Percentiles rank a stretch among this genome's conserved stretches.
phyloP scores from a whole-genome alignment of 257 asterid species.

The Nyctanthes arbortristis region DNA sequence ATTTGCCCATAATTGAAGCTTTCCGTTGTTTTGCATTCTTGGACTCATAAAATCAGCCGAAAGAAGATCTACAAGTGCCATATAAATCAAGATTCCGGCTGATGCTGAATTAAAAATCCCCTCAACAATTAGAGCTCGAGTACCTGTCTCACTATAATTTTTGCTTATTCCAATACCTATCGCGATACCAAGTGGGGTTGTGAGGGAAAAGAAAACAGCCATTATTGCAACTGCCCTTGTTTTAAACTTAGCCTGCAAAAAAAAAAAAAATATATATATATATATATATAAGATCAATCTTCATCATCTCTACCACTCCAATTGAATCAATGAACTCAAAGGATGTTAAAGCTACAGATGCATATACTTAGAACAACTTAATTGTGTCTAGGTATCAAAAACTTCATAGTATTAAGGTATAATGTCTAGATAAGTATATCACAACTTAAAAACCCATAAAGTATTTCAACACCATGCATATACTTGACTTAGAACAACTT shows the following conservation, averaged over 20 bases:
- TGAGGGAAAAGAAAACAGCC: slow-evolving; percentile 11
- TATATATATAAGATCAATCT: not conserved
- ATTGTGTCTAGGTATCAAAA: too few relatives aligned
- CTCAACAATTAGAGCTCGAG: not conserved
- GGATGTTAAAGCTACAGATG: too few relatives aligned
- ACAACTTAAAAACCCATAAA: too few relatives aligned
- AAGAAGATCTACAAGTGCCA: not conserved
- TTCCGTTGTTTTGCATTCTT: slow-evolving; percentile 1
- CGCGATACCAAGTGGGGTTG: slow-evolving; percentile 5
- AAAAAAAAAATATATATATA: too few relatives aligned
- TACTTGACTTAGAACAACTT: too few relatives aligned
- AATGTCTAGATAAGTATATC: too few relatives aligned
- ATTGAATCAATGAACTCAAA: too few relatives aligned
- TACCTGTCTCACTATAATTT: not conserved
- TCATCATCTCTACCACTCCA: not conserved
- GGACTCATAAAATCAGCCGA: not conserved
- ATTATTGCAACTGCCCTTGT: not conserved
- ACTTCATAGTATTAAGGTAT: too few relatives aligned
- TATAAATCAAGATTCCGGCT: not conserved
- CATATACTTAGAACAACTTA: too few relatives aligned
- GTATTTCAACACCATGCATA: too few relatives aligned
- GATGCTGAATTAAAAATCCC: not conserved
- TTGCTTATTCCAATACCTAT: slow-evolving; percentile 3
- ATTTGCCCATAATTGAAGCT: not conserved
- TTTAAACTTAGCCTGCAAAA: slow-evolving; percentile 5